Percentiles rank a stretch among this genome's conserved stretches.
These are phyloP conservation scores for Paramecium pentaurelia DNA, from an alignment of 73 alveolate species.

Conservation along the genomic window DNA sequence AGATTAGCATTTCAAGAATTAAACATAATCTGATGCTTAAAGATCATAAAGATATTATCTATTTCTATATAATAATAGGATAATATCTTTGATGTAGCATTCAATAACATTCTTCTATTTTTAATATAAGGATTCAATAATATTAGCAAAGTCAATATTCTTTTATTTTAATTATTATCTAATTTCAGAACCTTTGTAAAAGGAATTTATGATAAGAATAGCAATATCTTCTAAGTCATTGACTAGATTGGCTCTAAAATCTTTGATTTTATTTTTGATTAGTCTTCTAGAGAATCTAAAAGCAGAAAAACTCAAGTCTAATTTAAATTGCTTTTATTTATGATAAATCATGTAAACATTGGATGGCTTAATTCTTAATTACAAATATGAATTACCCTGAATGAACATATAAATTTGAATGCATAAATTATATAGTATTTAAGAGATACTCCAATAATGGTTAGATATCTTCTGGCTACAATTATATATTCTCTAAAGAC, in stretches of 20 bases:
- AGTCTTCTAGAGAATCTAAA: background rate
- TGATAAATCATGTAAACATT: background rate
- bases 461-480: background rate
- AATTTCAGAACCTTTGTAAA: background rate
- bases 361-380: slow-evolving; percentile 9
- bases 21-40: background rate
- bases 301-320: slow-evolving; percentile 7
- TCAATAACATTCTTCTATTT: background rate
- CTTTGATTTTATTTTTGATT: background rate
- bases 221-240: slow-evolving; percentile 32
- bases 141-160: background rate
- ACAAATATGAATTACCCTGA: slow-evolving; percentile 20
- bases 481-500: background rate
- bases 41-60: slow-evolving; percentile 17
- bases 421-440: background rate
- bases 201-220: background rate
- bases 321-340: background rate
- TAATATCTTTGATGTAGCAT: background rate
- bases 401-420: background rate
- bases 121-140: background rate
- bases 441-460: background rate
- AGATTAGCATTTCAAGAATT: background rate
- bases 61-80: background rate
- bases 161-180: background rate
- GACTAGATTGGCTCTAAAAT: background rate